phyloP scores from a whole-genome alignment of 1,284 basidiomycete species.

The Naganishia sp. region DNA sequence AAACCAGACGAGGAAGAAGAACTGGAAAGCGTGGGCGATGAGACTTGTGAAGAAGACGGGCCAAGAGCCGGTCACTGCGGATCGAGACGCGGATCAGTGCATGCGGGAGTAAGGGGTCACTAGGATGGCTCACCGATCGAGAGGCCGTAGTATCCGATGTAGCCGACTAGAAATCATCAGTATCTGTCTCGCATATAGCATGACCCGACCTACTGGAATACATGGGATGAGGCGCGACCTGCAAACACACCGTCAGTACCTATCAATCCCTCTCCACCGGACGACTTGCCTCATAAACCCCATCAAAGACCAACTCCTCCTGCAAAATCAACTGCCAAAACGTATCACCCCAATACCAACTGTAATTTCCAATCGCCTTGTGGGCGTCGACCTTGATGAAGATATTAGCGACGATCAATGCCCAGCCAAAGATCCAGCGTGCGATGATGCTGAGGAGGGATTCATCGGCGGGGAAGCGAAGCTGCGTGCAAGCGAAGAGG shows the following conservation, averaged over 20 bases:
- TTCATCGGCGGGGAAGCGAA: constrained; percentile 76
- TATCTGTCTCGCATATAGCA: neutral
- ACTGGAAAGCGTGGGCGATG: constrained; percentile 89
- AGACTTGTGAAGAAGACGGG: constrained; percentile 89
- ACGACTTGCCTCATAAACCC: constrained; percentile 73
- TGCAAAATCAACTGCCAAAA: constrained; percentile 73
- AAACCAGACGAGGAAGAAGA: constrained; percentile 93
- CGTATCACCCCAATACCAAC: constrained; percentile 98
- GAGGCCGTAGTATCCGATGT: constrained; percentile 96
- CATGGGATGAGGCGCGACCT: constrained; percentile 58
- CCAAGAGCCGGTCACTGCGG: constrained; percentile 68
- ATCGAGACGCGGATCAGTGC: neutral
- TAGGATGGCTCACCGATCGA: constrained; percentile 60
- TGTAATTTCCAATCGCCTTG: constrained; percentile 81
- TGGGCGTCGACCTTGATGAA: constrained; percentile 99
- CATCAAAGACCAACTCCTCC: constrained; percentile 86
- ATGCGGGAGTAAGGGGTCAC: neutral
- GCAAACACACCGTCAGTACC: constrained; percentile 4
- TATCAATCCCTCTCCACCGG: constrained; percentile 59
- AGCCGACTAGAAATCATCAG: constrained; percentile 64
- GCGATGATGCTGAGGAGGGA: constrained; percentile 72
- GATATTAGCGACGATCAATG: constrained; percentile 88
- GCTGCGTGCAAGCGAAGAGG: constrained; percentile 90
- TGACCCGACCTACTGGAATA: constrained; percentile 36
- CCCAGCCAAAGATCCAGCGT: constrained; percentile 83